These are phyloP conservation scores for Colletotrichum lindemuthianum DNA, from an alignment of 2,329 filamentous ascomycete genomes.

Conservation along the genomic window DNA sequence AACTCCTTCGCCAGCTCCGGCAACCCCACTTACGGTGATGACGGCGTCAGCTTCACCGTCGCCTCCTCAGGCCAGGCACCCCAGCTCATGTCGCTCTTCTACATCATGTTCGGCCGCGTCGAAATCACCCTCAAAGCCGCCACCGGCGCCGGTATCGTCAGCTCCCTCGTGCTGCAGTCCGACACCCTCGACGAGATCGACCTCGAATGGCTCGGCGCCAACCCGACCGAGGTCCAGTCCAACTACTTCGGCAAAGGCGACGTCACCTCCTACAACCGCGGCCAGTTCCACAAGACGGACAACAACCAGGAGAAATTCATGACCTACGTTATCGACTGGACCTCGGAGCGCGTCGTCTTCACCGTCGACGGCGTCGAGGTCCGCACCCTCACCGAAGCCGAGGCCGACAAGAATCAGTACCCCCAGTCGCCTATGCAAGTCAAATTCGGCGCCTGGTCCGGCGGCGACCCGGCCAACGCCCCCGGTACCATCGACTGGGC, in stretches of 20 bases:
- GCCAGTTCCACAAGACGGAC: constrained; percentile 76
- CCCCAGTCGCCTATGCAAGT: constrained; percentile 96
- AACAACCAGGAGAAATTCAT: constrained; percentile 81
- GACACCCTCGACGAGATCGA: constrained; percentile 96
- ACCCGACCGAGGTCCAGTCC: constrained; percentile 82
- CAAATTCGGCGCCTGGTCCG: constrained; percentile 92
- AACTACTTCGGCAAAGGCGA: constrained; percentile 98
- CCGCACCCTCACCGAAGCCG: constrained; percentile 75
- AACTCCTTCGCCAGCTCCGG: constrained; percentile 81
- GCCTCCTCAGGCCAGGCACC: constrained; percentile 82
- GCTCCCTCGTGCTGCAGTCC: constrained; percentile 89
- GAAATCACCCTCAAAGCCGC: constrained; percentile 87
- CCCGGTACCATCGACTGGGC: constrained; percentile 91
- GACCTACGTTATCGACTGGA: constrained; percentile 95
- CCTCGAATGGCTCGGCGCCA: constrained; percentile 92
- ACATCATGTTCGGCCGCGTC: constrained; percentile 98
- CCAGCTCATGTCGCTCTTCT: constrained; percentile 89
- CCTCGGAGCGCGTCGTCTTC: constrained; percentile 85
- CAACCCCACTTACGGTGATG: constrained; percentile 75
- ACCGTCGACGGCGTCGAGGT: constrained; percentile 81
- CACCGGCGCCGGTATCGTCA: constrained; percentile 91
- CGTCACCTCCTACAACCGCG: constrained; percentile 86
- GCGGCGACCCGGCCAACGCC: constrained; percentile 83
- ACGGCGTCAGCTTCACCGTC: constrained; percentile 87
- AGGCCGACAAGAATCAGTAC: constrained; percentile 80